Evolutionary conservation across 306 rosid genomes (phyloP), one percentile per base, ranked within the genome.

Genomic region (Ormosia semicastrata): DNA sequence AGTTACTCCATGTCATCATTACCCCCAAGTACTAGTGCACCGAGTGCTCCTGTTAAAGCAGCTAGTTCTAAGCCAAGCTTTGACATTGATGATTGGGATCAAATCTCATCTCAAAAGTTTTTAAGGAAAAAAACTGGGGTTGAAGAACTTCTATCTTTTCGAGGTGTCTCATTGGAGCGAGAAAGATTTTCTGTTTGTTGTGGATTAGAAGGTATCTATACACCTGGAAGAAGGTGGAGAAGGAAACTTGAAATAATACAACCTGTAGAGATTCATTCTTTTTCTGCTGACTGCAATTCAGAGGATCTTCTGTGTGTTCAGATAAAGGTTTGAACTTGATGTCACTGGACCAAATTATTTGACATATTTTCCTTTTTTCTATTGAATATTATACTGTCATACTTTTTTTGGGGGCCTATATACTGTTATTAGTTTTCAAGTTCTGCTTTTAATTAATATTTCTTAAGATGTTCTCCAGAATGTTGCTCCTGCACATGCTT

Each of bases 181-280:
- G 96, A 95, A 87, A 88, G 98, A 43, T 95, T 95, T 89, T 95
- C 99, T 41, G 97, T 95, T 74, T 78, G 97, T 75, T 95, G 99
- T 87, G 99, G 99, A 81, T 84, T 95, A 81, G 95, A 93, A 83
- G 99, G 99, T 74, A 95, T 93, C 81, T 86, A 92, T 85, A 91
- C 90, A 81, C 98, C 99, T 18, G 99, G 98, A 84, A 92, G 92
- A 92, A 91, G 97, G 81, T 95, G 99, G 99, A 88, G 90, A 86
- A 88, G 98, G 85, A 95, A 92, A 77, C 88, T 95, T 85, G 99
- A 93, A 86, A 90, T 95, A 62, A 85, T 95, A 81, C 99, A 93
- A 85, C 99, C 99, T 57, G 91, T 95, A 18, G 94, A 93, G 86
- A 93, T 95, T 83, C 89, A 87, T 84, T 92, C 97, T 75, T 95